Evolutionary conservation across 768 basidiomycete genomes (phyloP), one percentile per base, ranked within the genome.

Genomic region (Mrakia gelida): DNA sequence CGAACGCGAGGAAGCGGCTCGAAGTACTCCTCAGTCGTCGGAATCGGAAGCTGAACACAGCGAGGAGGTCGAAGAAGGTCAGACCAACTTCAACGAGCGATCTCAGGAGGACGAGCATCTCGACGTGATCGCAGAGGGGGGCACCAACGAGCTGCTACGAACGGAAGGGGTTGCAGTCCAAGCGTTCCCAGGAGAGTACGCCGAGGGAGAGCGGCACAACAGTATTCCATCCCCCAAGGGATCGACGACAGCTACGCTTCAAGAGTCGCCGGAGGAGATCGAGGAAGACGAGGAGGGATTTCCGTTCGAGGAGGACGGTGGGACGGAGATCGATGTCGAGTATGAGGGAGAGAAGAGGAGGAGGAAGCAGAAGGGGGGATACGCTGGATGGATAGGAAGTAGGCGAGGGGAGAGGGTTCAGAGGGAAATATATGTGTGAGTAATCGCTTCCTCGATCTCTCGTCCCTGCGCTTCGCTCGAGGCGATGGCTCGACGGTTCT

Each of bases 401-500:
- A 75, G 72, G 32, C 78, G 78, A 26, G 78, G 78, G 11, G 78
- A 79, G 62, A 67, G 78, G 7, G 10, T 70, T 13, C 78, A 79
- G 71, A 74, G 75, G 59, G 78, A 79, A n/a, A 79, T 79, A 68
- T 79, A 49, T 74, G 75, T 79, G 76, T 77, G 28, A 21, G 76
- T 65, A 28, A 41, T 74, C 30, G n/a, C n/a, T 8, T 11, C 18
- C 23, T 23, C 62, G n/a, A 34, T 21, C 68, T 11, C 3, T 56
- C 4, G 38, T 38, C 38, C 8, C 38, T 38, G 38, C 38, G 38
- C 8, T 38, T n/a, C n/a, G n/a, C n/a, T n/a, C n/a, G n/a, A n/a
- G n/a, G n/a, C n/a, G 38, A 8, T 38, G 8, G 38, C 7, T 72
- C 62, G 28, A 63, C 6, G 34, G 2, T 16, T 10, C 49, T 52